Evolutionary conservation across 73 alveolate species (phyloP).

Genomic region (Paramecium pentaurelia): DNA sequence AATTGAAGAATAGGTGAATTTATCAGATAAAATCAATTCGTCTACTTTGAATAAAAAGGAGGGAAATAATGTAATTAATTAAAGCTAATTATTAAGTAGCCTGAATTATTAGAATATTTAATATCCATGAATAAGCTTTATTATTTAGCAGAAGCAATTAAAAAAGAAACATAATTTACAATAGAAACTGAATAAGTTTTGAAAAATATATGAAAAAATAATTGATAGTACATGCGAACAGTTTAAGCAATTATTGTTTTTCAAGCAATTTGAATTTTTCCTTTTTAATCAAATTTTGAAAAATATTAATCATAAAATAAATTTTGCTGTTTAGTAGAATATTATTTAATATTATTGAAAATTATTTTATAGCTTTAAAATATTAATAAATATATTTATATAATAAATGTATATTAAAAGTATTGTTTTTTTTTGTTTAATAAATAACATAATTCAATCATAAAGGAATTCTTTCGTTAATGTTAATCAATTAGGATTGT

Average conservation of each 20-base stretch:
- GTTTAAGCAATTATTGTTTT: too few species aligned
- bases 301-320: too few species aligned
- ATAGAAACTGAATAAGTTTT: not conserved
- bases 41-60: not conserved
- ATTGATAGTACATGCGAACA: not conserved
- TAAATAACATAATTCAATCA: too few species aligned
- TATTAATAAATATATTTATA: too few species aligned
- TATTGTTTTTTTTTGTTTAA: too few species aligned
- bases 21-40: slow-evolving; percentile 4
- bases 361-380: too few species aligned
- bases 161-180: not conserved
- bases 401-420: too few species aligned
- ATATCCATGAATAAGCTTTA: not conserved
- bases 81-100: not conserved
- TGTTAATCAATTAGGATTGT: not conserved
- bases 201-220: not conserved
- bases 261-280: too few species aligned
- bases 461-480: not conserved
- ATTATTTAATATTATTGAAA: too few species aligned
- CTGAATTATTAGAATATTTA: slow-evolving; percentile 2
- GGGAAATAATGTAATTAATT: not conserved
- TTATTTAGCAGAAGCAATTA: not conserved
- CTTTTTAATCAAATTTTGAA: too few species aligned
- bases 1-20: not conserved
- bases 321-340: too few species aligned